Conservation (phyloP, 2,329 filamentous ascomycete genomes). For the Fusarium brevicatenulatum region DNA sequence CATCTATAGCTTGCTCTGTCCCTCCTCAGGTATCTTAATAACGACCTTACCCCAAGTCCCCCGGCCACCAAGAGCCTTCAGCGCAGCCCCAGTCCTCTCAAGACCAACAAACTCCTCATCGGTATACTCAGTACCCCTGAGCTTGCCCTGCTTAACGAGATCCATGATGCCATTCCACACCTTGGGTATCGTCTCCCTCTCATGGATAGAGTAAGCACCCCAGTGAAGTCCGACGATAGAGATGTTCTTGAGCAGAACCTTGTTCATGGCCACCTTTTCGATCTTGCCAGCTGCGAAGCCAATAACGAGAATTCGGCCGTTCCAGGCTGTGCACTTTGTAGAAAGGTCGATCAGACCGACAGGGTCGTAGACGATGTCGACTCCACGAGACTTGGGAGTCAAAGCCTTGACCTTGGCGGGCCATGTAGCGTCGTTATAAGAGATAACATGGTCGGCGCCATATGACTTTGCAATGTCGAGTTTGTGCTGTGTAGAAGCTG, state of each 20-base stretch:
- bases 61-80: constrained; percentile 80
- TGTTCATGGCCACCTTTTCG: constrained; percentile 92
- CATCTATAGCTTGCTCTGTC: constrained; percentile 63
- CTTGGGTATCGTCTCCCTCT: constrained; percentile 73
- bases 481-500: constrained; percentile 83
- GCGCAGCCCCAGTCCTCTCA: constrained; percentile 78
- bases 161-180: constrained; percentile 88
- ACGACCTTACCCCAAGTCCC: constrained; percentile 98
- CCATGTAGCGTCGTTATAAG: constrained; percentile 76
- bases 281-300: constrained; percentile 82
- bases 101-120: constrained; percentile 86
- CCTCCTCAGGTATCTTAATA: constrained; percentile 80
- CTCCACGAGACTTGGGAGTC: constrained; percentile 76
- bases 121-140: constrained; percentile 82
- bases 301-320: constrained; percentile 86
- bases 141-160: constrained; percentile 80
- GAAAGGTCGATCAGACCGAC: constrained; percentile 89
- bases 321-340: constrained; percentile 94
- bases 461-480: constrained; percentile 80
- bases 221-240: constrained; percentile 90
- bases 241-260: constrained; percentile 93
- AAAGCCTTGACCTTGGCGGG: constrained; percentile 78
- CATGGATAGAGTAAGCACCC: constrained; percentile 82
- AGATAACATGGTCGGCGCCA: constrained; percentile 84
- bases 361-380: constrained; percentile 95